A percentile compares a stretch with the other conserved stretches of the same genome.
Evolutionary conservation across 164 flowering plant species (phyloP).

Genomic region (Pachysandra terminalis): DNA sequence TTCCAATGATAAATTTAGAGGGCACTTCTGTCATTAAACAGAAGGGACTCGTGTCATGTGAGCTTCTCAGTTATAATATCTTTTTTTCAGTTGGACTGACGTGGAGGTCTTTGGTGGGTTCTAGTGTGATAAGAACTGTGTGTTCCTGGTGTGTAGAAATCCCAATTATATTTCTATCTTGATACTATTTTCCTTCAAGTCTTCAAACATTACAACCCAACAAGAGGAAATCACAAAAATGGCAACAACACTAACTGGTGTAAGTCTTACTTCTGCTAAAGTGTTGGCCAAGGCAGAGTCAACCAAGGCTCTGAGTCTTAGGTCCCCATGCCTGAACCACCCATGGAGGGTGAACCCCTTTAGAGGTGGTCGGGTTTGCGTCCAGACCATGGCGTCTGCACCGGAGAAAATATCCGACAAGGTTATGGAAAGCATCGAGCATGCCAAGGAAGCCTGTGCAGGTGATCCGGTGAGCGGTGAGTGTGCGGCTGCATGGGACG

Average conservation of each 20-base stretch:
- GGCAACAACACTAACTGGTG: slow-evolving; percentile 47
- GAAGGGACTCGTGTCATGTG: background rate
- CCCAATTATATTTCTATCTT: slow-evolving; percentile 12
- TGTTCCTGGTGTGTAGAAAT: slow-evolving; percentile 20
- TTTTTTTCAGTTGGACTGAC: slow-evolving; percentile 9
- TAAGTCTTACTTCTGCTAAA: slow-evolving; percentile 42
- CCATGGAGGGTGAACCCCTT: slow-evolving; percentile 30
- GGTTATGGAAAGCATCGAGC: slow-evolving; percentile 41
- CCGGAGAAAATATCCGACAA: slow-evolving; percentile 32
- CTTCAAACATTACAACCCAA: background rate
- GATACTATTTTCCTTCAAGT: background rate
- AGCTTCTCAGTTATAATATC: slow-evolving; percentile 8
- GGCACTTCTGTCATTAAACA: too few species aligned
- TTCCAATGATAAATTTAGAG: background rate
- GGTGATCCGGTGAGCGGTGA: slow-evolving; percentile 44
- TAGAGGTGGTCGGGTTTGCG: slow-evolving; percentile 19
- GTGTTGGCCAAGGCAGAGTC: slow-evolving; percentile 30
- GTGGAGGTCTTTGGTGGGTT: slow-evolving; percentile 35
- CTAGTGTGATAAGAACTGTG: slow-evolving; percentile 46
- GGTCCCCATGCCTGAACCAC: slow-evolving; percentile 23
- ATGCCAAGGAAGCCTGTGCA: slow-evolving; percentile 41
- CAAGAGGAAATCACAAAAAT: slow-evolving; percentile 22
- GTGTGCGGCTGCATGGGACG: slow-evolving; percentile 86
- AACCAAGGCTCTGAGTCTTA: slow-evolving; percentile 20
- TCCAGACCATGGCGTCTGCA: slow-evolving; percentile 23